Evolutionary conservation across 1,284 basidiomycete genomes (phyloP).

Genomic region (Boletellus sp.): DNA sequence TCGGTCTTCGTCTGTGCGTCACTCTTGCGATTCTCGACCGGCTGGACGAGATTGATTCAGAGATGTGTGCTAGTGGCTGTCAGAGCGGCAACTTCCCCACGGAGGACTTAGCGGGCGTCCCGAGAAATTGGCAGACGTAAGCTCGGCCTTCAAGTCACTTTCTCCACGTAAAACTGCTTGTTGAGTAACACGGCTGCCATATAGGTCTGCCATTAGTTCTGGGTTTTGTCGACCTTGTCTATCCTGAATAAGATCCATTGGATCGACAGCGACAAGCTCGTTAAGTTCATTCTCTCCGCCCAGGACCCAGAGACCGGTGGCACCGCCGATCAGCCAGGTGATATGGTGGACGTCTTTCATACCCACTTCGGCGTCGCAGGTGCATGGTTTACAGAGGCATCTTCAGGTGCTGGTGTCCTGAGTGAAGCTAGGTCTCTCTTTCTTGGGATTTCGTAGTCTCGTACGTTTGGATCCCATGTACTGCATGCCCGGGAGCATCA

Average conservation of each 20-base stretch:
- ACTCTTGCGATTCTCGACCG: constrained; percentile 84
- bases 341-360: constrained; percentile 96
- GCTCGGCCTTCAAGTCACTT: constrained; percentile 20
- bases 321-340: constrained; percentile 90
- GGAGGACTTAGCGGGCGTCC: constrained; percentile 95
- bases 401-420: background rate
- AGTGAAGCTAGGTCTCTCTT: constrained; percentile 63
- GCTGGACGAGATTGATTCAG: constrained; percentile 72
- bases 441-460: constrained; percentile 85
- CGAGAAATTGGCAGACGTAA: constrained; percentile 95
- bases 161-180: background rate
- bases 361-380: constrained; percentile 92
- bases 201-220: constrained; percentile 96
- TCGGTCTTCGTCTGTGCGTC: constrained; percentile 86
- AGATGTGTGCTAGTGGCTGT: constrained; percentile 88
- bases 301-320: constrained; percentile 90
- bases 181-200: background rate
- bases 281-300: constrained; percentile 81
- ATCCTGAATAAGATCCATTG: constrained; percentile 84
- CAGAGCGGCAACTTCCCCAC: constrained; percentile 88
- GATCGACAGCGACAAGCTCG: constrained; percentile 87
- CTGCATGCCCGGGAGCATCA: constrained; percentile 87
- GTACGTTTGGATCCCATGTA: constrained; percentile 90
- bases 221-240: constrained; percentile 88
- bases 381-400: constrained; percentile 36